These are phyloP conservation scores for Neoscytalidium dimidiatum DNA, from an alignment of 2,329 filamentous ascomycete species.

Conservation along the genomic window DNA sequence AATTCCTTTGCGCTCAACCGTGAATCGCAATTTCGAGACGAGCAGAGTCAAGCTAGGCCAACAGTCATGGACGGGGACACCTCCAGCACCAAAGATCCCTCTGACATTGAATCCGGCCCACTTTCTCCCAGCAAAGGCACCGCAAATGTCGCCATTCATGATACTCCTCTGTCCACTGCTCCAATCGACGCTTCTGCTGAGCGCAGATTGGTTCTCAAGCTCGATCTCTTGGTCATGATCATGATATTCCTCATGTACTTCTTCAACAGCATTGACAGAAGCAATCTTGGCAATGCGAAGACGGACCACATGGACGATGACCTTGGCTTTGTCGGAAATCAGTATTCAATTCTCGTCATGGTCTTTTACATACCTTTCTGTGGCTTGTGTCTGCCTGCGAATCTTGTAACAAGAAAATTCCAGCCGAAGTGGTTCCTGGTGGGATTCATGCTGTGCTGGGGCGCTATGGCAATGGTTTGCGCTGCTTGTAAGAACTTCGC, in stretches of 20 bases:
- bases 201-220: slow-evolving; percentile 12
- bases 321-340: slow-evolving; percentile 30
- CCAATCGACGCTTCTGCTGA: not conserved
- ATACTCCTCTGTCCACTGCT: not conserved
- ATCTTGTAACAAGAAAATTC: slow-evolving; percentile 13
- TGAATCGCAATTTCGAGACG: too few species aligned
- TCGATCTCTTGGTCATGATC: slow-evolving; percentile 13
- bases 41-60: too few species aligned
- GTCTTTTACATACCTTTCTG: slow-evolving; percentile 38
- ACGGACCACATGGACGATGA: slow-evolving; percentile 33
- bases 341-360: slow-evolving; percentile 35
- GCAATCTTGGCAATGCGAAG: slow-evolving; percentile 36
- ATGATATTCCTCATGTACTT: slow-evolving; percentile 19
- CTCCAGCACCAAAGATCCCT: not conserved
- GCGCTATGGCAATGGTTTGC: slow-evolving; percentile 14
- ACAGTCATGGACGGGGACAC: not conserved
- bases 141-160: not conserved
- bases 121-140: not conserved
- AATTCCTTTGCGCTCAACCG: too few species aligned
- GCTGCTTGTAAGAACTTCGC: slow-evolving; percentile 16
- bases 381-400: slow-evolving; percentile 13
- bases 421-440: slow-evolving; percentile 17
- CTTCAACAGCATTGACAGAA: slow-evolving; percentile 26
- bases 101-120: not conserved
- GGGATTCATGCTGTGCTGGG: slow-evolving; percentile 15